A percentile compares a stretch with the other conserved stretches of the same genome.
phyloP scores from a whole-genome alignment of 352 stramenopile species.

The Phytophthora pisi region DNA sequence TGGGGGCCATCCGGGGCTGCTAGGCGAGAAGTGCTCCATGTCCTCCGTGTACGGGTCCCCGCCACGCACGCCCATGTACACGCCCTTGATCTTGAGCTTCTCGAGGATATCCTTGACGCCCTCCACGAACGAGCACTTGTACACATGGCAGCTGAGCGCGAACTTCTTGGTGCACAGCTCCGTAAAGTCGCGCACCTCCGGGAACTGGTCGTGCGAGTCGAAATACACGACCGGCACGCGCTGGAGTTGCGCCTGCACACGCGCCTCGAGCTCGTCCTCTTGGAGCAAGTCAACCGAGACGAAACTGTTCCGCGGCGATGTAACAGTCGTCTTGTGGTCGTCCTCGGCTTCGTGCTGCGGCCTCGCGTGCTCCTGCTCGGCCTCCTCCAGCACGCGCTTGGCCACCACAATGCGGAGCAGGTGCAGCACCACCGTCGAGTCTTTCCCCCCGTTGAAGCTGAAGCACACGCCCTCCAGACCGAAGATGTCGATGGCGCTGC shows the following conservation, averaged over 20 bases:
- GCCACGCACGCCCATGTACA: slow-evolving; percentile 91
- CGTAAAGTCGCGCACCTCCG: slow-evolving; percentile 91
- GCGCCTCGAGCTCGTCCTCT: slow-evolving; percentile 57
- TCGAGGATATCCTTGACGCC: slow-evolving; percentile 93
- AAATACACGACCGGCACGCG: slow-evolving; percentile 95
- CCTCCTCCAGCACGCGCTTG: slow-evolving; percentile 67
- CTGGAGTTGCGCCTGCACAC: slow-evolving; percentile 48
- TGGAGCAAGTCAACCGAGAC: slow-evolving; percentile 54
- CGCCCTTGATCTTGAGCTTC: slow-evolving; percentile 84
- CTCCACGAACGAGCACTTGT: slow-evolving; percentile 92
- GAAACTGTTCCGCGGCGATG: slow-evolving; percentile 66
- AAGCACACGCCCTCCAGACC: slow-evolving; percentile 80
- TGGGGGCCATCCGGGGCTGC: slow-evolving; percentile 91
- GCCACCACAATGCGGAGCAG: slow-evolving; percentile 84
- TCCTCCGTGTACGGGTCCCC: slow-evolving; percentile 94
- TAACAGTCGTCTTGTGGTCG: slow-evolving; percentile 47
- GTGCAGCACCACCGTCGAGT: slow-evolving; percentile 92
- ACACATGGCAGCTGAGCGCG: slow-evolving; percentile 70
- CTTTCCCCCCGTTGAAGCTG: slow-evolving; percentile 94
- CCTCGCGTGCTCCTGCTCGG: slow-evolving; percentile 27
- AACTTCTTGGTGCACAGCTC: slow-evolving; percentile 66
- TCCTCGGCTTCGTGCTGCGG: slow-evolving; percentile 18
- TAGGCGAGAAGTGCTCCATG: slow-evolving; percentile 86
- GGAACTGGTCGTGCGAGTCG: slow-evolving; percentile 95
- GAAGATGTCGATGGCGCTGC: slow-evolving; percentile 84